These are phyloP conservation scores for Dactylellina leptospora DNA, from an alignment of 2,329 filamentous ascomycete genomes.

Conservation along the genomic window DNA sequence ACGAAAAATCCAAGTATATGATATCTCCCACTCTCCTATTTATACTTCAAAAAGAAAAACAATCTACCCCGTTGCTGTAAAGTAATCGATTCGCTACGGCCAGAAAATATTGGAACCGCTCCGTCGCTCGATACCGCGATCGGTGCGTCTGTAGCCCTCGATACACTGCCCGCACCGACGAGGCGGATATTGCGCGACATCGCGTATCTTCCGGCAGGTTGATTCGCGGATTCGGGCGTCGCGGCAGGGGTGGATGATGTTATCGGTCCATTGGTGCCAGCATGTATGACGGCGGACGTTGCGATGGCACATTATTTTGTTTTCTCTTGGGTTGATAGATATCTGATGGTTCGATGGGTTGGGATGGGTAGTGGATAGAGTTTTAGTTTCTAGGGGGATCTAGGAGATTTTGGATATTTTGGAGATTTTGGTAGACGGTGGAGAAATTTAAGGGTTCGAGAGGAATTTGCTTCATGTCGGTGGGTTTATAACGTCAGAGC, in stretches of 20 bases:
- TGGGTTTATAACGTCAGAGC: too few species aligned
- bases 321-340: neutral
- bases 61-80: too few species aligned
- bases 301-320: slow-evolving; percentile 32
- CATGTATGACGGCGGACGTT: slow-evolving; percentile 29
- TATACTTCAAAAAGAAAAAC: too few species aligned
- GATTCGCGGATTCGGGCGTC: neutral
- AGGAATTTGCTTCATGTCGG: too few species aligned
- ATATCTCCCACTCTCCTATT: too few species aligned
- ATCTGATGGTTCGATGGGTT: neutral
- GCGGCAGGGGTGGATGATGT: slow-evolving; percentile 14
- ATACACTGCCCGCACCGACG: slow-evolving; percentile 10
- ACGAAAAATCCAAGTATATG: too few species aligned
- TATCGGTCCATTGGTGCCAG: slow-evolving; percentile 30
- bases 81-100: too few species aligned
- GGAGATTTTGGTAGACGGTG: too few species aligned
- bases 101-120: neutral
- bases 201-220: neutral
- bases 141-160: neutral
- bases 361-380: neutral
- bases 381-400: neutral
- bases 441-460: too few species aligned
- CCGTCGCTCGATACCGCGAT: neutral
- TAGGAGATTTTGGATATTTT: neutral
- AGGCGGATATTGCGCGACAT: neutral